Percentiles rank a stretch among this genome's conserved stretches.
phyloP scores from a whole-genome alignment of 192 early-diverging fungal genomes.

The Entrophospora sp. region DNA sequence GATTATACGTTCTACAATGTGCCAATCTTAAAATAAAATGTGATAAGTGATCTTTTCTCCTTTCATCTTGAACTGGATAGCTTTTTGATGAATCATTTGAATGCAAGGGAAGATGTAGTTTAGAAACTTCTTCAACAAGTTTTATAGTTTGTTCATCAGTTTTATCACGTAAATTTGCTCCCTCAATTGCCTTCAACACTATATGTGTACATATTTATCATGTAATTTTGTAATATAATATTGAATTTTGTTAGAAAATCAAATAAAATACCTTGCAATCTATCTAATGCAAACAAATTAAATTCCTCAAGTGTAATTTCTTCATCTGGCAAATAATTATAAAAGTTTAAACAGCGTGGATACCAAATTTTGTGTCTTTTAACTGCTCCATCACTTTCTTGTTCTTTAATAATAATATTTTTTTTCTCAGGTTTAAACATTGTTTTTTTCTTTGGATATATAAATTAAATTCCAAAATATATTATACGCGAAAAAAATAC shows the following conservation, averaged over 20 bases:
- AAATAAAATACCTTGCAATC: conserved; percentile 47
- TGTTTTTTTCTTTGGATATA: too few species aligned
- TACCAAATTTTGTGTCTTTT: too few species aligned
- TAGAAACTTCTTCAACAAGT: conserved; percentile 41
- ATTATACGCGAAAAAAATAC: too few species aligned
- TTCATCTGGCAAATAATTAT: conserved; percentile 48
- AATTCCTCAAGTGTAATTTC: conserved; percentile 67
- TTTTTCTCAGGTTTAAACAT: too few species aligned
- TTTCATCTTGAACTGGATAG: conserved; percentile 34
- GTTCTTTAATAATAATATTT: too few species aligned
- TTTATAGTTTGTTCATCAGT: conserved; percentile 47
- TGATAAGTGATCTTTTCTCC: conserved; percentile 72
- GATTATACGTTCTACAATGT: conserved; percentile 47
- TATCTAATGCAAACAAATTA: conserved; percentile 63
- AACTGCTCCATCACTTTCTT: too few species aligned
- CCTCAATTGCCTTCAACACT: conserved; percentile 81
- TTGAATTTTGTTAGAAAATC: background rate
- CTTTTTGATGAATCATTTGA: conserved; percentile 37
- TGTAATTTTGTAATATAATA: background rate
- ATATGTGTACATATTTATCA: too few species aligned
- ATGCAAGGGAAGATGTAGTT: conserved; percentile 55
- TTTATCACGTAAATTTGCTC: conserved; percentile 63
- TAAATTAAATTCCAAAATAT: too few species aligned
- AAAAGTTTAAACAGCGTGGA: conserved; percentile 74
- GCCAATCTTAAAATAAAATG: conserved; percentile 78